phyloP scores from a whole-genome alignment of 192 early-diverging fungal species.

The Backusella westeae region DNA sequence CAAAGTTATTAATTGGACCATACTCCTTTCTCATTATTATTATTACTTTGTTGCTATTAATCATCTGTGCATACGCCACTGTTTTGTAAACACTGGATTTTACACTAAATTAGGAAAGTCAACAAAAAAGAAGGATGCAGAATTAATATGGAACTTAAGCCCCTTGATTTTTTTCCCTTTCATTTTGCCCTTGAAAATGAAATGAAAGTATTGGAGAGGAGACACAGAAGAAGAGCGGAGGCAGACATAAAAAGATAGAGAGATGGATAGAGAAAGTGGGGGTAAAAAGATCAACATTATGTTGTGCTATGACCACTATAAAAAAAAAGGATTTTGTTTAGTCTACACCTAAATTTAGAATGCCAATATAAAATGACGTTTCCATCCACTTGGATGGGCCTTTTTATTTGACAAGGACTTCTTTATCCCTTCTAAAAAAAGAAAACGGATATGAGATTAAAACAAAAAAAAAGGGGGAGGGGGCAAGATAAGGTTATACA shows the following conservation, averaged over 20 bases:
- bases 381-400: background rate
- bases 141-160: background rate
- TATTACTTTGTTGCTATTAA: background rate
- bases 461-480: background rate
- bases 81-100: constrained; percentile 1
- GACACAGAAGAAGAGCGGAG: background rate
- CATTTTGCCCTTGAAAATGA: background rate
- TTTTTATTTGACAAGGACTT: background rate
- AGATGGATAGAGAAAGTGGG: background rate
- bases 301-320: background rate
- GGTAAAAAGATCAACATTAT: background rate
- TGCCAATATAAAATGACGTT: background rate
- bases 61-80: constrained; percentile 4
- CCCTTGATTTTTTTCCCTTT: background rate
- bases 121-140: background rate
- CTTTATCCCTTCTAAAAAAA: background rate
- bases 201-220: background rate
- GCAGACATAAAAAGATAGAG: too few species aligned
- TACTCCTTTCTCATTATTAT: background rate
- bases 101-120: background rate
- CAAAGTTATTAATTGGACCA: background rate
- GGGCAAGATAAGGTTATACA: background rate
- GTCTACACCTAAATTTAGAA: background rate
- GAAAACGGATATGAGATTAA: background rate
- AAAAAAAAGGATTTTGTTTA: background rate